phyloP scores from a whole-genome alignment of 208 protist genomes.

The Leptomonas pyrrhocoris region DNA sequence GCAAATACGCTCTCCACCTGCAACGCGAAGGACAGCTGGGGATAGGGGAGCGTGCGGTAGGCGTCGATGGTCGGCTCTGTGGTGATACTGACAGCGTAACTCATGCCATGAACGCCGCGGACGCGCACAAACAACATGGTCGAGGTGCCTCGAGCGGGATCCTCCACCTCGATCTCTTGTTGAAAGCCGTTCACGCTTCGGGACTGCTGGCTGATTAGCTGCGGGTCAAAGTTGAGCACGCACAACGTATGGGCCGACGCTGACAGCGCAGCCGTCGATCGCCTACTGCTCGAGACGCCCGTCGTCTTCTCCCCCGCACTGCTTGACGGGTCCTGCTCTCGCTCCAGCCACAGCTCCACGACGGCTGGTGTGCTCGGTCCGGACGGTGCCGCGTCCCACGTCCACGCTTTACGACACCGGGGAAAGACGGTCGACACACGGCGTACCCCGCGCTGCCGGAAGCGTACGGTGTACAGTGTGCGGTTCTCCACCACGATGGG shows the following conservation, averaged over 20 bases:
- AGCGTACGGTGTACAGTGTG: constrained; percentile 53
- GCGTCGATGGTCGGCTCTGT: constrained; percentile 66
- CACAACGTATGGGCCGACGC: background rate
- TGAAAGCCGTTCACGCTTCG: constrained; percentile 25
- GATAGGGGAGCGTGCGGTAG: constrained; percentile 60
- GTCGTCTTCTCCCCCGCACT: too few species aligned
- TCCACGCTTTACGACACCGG: constrained; percentile 57
- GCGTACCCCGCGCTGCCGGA: constrained; percentile 47
- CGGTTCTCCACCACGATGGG: constrained; percentile 83
- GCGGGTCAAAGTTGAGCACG: constrained; percentile 74
- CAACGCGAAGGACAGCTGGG: constrained; percentile 62
- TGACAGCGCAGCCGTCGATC: background rate
- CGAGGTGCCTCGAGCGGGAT: constrained; percentile 16
- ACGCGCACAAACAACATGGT: constrained; percentile 73
- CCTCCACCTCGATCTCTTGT: constrained; percentile 30
- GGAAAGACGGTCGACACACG: constrained; percentile 50
- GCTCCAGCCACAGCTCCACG: constrained; percentile 28
- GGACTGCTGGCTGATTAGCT: constrained; percentile 16
- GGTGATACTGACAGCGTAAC: constrained; percentile 81
- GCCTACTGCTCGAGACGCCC: too few species aligned
- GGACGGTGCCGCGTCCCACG: constrained; percentile 48
- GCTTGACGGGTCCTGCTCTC: background rate
- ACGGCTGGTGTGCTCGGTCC: background rate
- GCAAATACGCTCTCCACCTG: constrained; percentile 58
- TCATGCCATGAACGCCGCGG: constrained; percentile 55